Percentiles rank a stretch among this genome's conserved stretches.
Evolutionary conservation across 345 rosid species (phyloP).

Genomic region (Passiflora organensis): DNA sequence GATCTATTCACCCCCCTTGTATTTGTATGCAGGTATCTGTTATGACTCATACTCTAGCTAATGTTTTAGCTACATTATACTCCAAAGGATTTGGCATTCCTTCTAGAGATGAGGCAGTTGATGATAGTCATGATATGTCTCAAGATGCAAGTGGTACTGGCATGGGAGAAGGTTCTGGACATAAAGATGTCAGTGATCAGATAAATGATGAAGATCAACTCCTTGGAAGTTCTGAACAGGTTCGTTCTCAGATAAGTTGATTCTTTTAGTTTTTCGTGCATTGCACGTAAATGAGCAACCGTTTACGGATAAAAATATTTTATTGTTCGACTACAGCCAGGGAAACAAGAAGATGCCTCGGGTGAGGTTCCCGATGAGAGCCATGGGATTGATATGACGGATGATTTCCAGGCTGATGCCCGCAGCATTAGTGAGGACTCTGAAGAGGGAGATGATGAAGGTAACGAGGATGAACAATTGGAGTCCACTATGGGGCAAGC

Average conservation of each 20-base stretch:
- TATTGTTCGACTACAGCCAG: constrained; percentile 46
- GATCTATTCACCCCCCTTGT: background rate
- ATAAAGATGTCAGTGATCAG: constrained; percentile 82
- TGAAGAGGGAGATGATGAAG: constrained; percentile 55
- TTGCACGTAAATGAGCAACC: background rate
- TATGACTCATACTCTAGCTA: constrained; percentile 72
- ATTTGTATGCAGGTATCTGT: constrained; percentile 53
- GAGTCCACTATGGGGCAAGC: constrained; percentile 74
- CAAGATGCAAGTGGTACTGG: constrained; percentile 77
- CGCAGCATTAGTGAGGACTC: constrained; percentile 74
- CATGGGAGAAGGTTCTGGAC: constrained; percentile 86
- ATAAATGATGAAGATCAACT: constrained; percentile 89
- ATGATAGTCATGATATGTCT: constrained; percentile 31
- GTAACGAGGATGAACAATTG: constrained; percentile 53
- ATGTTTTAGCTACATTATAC: constrained; percentile 58
- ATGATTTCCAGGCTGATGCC: constrained; percentile 66
- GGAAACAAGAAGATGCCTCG: constrained; percentile 54
- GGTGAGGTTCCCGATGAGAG: constrained; percentile 50
- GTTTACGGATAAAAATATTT: too few relatives aligned
- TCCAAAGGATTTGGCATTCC: constrained; percentile 72
- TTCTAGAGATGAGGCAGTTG: constrained; percentile 59
- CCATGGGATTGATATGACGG: constrained; percentile 88
- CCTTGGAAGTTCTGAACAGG: constrained; percentile 64
- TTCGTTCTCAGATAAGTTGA: constrained; percentile 9
- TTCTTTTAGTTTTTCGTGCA: background rate